Evolutionary conservation across 108 stramenopile genomes (phyloP), one percentile per base, ranked within the genome.

Genomic region (Epithemia pelagica): DNA sequence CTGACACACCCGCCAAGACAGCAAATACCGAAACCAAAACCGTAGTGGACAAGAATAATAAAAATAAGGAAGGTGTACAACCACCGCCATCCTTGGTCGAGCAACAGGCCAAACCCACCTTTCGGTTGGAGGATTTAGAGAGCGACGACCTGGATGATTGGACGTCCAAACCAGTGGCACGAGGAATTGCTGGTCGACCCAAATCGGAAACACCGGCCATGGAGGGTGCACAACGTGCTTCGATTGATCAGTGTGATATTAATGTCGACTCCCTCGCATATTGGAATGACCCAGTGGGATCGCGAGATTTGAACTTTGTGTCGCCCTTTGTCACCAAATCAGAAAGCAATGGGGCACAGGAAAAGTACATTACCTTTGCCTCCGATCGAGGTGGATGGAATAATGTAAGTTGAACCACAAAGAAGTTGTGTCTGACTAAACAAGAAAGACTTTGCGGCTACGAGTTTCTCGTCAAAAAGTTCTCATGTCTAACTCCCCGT

Each of bases 381-480:
- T 70, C 79, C 15, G 90, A 91, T 68, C 74, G 75, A 8, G 90
- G 90, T 0, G 91, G 88, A 28, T 92, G 78, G 82, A 88, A 88
- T 65, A 89, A 89, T 71, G 37, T 46, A 46, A 46, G 37, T 46
- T n/a, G n/a, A n/a, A n/a, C n/a, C n/a, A n/a, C n/a, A n/a, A n/a
- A 62, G n/a, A n/a, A n/a, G n/a, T n/a, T n/a, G n/a, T n/a, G n/a
- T n/a, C n/a, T n/a, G n/a, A n/a, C n/a, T n/a, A n/a, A n/a, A n/a
- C n/a, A n/a, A n/a, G n/a, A n/a, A n/a, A n/a, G n/a, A n/a, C n/a
- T n/a, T n/a, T n/a, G n/a, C n/a, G n/a, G n/a, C n/a, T n/a, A n/a
- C n/a, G n/a, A n/a, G n/a, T n/a, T n/a, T n/a, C n/a, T n/a, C n/a
- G n/a, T n/a, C n/a, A n/a, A n/a, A n/a, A n/a, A n/a, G n/a, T n/a